These are phyloP conservation scores for Eragrostis nindensis DNA, from an alignment of 176 grass and related monocot genomes.

Conservation along the genomic window DNA sequence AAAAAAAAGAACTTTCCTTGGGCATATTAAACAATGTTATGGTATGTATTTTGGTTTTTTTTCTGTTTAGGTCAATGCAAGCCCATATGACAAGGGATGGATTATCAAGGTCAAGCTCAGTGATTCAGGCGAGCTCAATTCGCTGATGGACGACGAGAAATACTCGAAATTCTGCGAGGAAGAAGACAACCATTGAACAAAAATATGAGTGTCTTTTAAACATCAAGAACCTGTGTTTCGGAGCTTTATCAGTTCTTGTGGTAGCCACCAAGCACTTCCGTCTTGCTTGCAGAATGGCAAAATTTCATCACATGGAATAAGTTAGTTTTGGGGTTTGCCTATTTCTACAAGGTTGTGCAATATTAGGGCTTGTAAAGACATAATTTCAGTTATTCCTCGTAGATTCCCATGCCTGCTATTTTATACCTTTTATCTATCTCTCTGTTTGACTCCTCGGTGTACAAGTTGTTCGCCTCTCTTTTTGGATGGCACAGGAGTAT, in stretches of 20 bases:
- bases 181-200: slow-evolving; percentile 78
- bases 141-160: slow-evolving; percentile 76
- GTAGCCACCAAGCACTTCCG: background rate
- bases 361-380: slow-evolving; percentile 35
- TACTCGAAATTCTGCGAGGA: slow-evolving; percentile 92
- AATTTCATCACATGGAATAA: slow-evolving; percentile 41
- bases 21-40: background rate
- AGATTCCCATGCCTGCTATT: background rate
- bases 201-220: slow-evolving; percentile 17
- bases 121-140: slow-evolving; percentile 63
- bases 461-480: background rate
- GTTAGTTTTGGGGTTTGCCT: slow-evolving; percentile 37
- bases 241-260: slow-evolving; percentile 10
- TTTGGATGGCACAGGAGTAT: background rate
- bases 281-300: slow-evolving; percentile 2
- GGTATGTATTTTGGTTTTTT: background rate
- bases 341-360: slow-evolving; percentile 23
- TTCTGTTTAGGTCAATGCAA: slow-evolving; percentile 60
- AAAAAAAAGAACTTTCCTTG: background rate
- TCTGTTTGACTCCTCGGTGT: background rate
- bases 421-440: background rate
- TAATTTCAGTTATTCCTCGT: slow-evolving; percentile 29
- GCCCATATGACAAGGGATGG: slow-evolving; percentile 82
- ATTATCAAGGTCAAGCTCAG: slow-evolving; percentile 95
- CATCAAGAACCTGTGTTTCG: slow-evolving; percentile 3